Evolutionary conservation across 805 yeast genomes (phyloP).

Genomic region (Nakazawaea holstii): DNA sequence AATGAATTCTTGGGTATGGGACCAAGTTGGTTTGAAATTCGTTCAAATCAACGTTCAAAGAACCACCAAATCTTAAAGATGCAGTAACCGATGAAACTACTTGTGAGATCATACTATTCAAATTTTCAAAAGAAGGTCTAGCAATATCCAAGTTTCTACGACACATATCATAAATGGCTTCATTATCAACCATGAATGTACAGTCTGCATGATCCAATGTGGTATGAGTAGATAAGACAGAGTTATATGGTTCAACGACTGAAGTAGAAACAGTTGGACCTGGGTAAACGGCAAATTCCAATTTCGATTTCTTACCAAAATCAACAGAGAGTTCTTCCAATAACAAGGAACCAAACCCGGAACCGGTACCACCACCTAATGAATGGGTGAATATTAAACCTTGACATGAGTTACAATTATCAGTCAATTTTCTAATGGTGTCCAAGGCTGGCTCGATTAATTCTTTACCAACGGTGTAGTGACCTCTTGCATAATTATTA

Average conservation of each 20-base stretch:
- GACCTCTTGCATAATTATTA: slow-evolving; percentile 92
- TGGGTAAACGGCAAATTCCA: slow-evolving; percentile 92
- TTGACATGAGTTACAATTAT: slow-evolving; percentile 89
- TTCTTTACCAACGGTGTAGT: slow-evolving; percentile 89
- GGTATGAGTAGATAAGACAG: slow-evolving; percentile 87
- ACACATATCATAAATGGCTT: slow-evolving; percentile 92
- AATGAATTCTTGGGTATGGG: slow-evolving; percentile 93
- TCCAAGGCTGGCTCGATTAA: slow-evolving; percentile 83
- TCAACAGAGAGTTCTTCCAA: slow-evolving; percentile 80
- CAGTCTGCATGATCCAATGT: slow-evolving; percentile 93
- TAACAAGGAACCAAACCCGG: slow-evolving; percentile 85
- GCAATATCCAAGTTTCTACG: slow-evolving; percentile 82
- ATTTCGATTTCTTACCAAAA: slow-evolving; percentile 86
- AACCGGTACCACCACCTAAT: slow-evolving; percentile 95
- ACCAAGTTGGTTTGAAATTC: slow-evolving; percentile 94
- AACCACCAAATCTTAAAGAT: slow-evolving; percentile 86
- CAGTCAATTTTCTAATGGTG: slow-evolving; percentile 82
- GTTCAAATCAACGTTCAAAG: slow-evolving; percentile 85
- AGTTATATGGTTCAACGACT: slow-evolving; percentile 91
- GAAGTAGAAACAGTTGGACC: slow-evolving; percentile 90
- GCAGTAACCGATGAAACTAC: slow-evolving; percentile 93
- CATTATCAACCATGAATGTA: slow-evolving; percentile 94
- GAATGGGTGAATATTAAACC: slow-evolving; percentile 92
- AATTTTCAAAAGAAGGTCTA: slow-evolving; percentile 73
- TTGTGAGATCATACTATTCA: slow-evolving; percentile 85